Percentiles rank a stretch among this genome's conserved stretches.
phyloP scores from a whole-genome alignment of 1,284 basidiomycete genomes.

The Ceratobasidium sp. region DNA sequence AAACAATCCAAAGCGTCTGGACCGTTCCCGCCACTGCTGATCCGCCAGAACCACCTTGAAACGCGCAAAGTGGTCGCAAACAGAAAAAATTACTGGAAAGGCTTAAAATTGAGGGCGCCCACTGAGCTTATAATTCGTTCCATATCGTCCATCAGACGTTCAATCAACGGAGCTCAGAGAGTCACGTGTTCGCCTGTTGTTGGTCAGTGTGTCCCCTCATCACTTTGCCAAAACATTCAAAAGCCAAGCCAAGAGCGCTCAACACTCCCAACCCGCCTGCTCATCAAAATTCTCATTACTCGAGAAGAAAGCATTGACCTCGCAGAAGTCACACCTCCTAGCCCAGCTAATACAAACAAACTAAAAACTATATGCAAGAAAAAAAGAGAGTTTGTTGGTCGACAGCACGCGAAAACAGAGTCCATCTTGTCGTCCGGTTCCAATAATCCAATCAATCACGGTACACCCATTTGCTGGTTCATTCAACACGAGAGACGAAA shows the following conservation, averaged over 20 bases:
- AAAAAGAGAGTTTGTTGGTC: neutral
- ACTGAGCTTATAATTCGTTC: no score
- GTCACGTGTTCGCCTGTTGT: no score
- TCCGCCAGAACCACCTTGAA: no score
- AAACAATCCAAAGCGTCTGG: no score
- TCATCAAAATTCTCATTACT: neutral
- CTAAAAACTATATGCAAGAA: slow-evolving; percentile 18
- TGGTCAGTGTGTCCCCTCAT: no score
- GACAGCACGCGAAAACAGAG: neutral
- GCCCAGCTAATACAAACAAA: neutral
- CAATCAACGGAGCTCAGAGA: no score
- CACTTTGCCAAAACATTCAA: no score
- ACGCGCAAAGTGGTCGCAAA: no score
- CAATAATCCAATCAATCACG: slow-evolving; percentile 1
- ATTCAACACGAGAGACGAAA: neutral
- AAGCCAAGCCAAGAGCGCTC: slow-evolving; percentile 11
- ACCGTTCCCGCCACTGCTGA: no score
- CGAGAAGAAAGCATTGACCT: neutral
- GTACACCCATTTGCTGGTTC: neutral
- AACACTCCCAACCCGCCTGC: neutral
- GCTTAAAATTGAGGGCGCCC: no score
- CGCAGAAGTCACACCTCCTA: slow-evolving; percentile 11
- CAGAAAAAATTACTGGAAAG: no score
- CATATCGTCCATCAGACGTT: no score
- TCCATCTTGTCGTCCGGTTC: slow-evolving; percentile 10